Evolutionary conservation across 352 stramenopile species (phyloP).

Genomic region (Phytopythium boreale): DNA sequence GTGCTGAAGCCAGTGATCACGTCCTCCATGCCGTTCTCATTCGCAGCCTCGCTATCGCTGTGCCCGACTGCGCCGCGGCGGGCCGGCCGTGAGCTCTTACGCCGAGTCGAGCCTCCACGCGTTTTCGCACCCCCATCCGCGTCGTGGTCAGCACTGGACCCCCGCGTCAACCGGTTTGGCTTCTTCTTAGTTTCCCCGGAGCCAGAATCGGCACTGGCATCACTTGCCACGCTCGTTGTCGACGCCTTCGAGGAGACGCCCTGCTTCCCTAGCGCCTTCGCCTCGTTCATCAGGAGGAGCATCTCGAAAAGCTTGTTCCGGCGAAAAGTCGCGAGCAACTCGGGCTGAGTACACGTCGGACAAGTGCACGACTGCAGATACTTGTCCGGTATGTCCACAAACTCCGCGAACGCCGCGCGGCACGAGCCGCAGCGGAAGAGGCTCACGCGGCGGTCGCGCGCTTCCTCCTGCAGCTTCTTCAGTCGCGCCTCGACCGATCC

Average conservation of each 20-base stretch:
- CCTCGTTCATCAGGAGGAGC: constrained; percentile 27
- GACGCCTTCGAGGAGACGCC: neutral
- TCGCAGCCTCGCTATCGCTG: neutral
- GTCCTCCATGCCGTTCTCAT: neutral
- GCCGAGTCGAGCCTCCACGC: neutral
- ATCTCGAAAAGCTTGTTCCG: constrained; percentile 41
- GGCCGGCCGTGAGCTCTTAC: constrained; percentile 1
- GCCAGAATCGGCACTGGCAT: neutral
- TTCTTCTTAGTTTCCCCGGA: neutral
- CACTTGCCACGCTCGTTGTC: neutral
- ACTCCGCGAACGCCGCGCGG: constrained; percentile 41
- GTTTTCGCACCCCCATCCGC: neutral
- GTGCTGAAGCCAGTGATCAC: neutral
- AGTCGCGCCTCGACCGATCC: constrained; percentile 34
- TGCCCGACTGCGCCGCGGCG: neutral
- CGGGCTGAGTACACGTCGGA: constrained; percentile 30
- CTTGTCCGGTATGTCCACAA: constrained; percentile 22
- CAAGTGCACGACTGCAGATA: constrained; percentile 40
- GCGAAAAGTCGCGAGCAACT: constrained; percentile 31
- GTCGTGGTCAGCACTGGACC: neutral
- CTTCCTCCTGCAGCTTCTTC: constrained; percentile 21
- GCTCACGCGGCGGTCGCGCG: constrained; percentile 19
- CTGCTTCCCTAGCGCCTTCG: neutral
- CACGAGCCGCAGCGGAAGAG: constrained; percentile 49
- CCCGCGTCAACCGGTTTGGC: neutral